Conservation (phyloP, 1,139 yeast species). For the Eremothecium coryli region DNA sequence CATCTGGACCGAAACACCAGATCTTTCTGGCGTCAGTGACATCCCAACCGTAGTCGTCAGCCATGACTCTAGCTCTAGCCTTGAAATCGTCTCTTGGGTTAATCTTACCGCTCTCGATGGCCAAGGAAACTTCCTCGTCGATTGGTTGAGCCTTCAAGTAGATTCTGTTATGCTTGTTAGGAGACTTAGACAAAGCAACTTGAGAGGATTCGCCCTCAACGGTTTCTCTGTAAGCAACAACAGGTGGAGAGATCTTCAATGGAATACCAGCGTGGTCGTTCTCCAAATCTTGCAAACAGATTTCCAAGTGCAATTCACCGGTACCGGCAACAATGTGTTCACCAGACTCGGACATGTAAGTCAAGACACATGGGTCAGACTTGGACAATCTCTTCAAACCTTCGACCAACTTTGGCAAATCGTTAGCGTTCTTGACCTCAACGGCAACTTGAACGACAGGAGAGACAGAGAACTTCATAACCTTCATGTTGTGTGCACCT, state of each 20-base stretch:
- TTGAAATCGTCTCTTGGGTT: constrained; percentile 97
- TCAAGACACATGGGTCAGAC: constrained; percentile 98
- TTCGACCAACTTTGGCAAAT: constrained; percentile 98
- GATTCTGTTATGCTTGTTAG: constrained; percentile 99
- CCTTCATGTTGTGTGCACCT: constrained; percentile 98
- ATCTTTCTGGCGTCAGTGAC: constrained; percentile 99
- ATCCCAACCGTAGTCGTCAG: constrained; percentile 99
- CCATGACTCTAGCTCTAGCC: constrained; percentile 97
- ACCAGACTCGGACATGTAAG: constrained; percentile 86
- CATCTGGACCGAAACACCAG: constrained; percentile 99
- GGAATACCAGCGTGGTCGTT: constrained; percentile 99
- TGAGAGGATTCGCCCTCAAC: constrained; percentile 89
- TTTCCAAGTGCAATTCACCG: constrained; percentile 99
- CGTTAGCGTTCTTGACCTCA: constrained; percentile 99
- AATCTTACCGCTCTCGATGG: constrained; percentile 88
- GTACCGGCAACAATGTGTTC: constrained; percentile 99
- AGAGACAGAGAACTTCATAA: constrained; percentile 99
- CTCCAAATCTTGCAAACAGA: constrained; percentile 92
- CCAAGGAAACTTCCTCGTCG: constrained; percentile 84
- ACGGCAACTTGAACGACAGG: constrained; percentile 99
- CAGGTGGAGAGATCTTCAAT: constrained; percentile 94
- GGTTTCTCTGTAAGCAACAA: constrained; percentile 98
- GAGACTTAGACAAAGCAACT: constrained; percentile 96
- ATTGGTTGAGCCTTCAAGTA: constrained; percentile 96
- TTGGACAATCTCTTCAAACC: constrained; percentile 99